These are phyloP conservation scores for Myxozyma mucilagina DNA, from an alignment of 805 yeast species.

Conservation along the genomic window DNA sequence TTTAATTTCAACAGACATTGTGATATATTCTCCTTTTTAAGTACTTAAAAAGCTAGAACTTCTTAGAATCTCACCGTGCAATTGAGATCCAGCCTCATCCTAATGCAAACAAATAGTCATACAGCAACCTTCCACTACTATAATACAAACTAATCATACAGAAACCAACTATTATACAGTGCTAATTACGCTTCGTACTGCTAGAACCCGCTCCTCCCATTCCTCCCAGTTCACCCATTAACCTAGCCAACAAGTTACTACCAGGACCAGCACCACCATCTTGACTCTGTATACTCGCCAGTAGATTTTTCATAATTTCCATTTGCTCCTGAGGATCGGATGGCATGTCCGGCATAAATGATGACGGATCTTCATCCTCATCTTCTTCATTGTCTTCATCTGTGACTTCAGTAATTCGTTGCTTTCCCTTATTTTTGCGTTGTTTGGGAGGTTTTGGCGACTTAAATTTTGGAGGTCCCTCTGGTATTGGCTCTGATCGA, in stretches of 20 bases:
- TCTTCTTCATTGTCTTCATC: constrained; percentile 14
- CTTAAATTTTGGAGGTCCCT: neutral
- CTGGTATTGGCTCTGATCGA: constrained; percentile 34
- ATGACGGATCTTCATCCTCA: constrained; percentile 15
- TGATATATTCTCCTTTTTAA: no score
- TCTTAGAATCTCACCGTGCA: no score
- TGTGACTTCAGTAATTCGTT: neutral
- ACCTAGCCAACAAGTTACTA: constrained; percentile 40
- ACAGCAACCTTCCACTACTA: no score
- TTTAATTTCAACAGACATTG: no score
- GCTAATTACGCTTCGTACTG: neutral
- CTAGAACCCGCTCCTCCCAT: neutral
- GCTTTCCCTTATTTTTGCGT: neutral
- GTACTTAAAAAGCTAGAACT: no score
- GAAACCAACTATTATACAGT: no score
- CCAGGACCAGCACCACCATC: constrained; percentile 43
- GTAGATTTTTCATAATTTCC: constrained; percentile 34
- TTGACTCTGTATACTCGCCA: constrained; percentile 37
- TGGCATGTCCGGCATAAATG: constrained; percentile 10
- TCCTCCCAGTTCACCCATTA: constrained; percentile 1
- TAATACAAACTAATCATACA: no score
- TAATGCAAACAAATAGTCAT: no score
- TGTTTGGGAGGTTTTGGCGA: neutral
- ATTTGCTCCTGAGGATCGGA: constrained; percentile 7
- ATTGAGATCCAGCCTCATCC: no score